Evolutionary conservation across 1,139 yeast genomes (phyloP), one percentile per base, ranked within the genome.

Genomic region (Saccharomyces hybrid): DNA sequence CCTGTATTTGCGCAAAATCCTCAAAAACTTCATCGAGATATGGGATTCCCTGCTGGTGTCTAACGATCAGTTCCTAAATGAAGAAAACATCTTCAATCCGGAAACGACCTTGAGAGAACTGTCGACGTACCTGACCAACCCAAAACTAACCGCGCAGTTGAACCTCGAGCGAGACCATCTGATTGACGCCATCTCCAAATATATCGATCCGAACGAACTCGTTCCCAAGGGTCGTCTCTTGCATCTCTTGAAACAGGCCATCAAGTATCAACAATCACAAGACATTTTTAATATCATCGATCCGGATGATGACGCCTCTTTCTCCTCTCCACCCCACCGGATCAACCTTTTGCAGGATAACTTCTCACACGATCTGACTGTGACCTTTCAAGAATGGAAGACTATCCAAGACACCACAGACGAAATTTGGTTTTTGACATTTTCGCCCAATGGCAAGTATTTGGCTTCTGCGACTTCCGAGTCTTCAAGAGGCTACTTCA

Each of bases 381-480:
- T 66, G 23, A 54, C 59, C 23, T 67, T 68, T 54, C 57, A 54
- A n/a, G 67, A 57, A 27, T 59, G 74, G 2, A 73, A 74, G 51
- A 68, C 75, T 0, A 62, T 89, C 25, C 66, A 72, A 2, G 75
- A 76, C 52, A 95, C 88, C 65, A 71, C 75, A 0, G 83, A 86
- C 62, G 97, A 91, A 67, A 95, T 88, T 5, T 91, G 97, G 97
- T 85, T 78, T 64, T 76, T 86, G 14, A 80, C 81, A 57, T 90
- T 88, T 66, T 86, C 95, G 2, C 88, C 90, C 46, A 78, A 80
- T 70, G 97, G 97, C 1, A 77, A 76, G 57, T 83, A 75, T 59
- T 73, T 91, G 52, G 96, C 89, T 8, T 80, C 93, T 0, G 89
- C 93, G 0, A 84, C 95, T 9, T 78, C 82, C 23, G 95, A 88